phyloP scores from a whole-genome alignment of 805 yeast genomes.

The Ogataea methylovora region DNA sequence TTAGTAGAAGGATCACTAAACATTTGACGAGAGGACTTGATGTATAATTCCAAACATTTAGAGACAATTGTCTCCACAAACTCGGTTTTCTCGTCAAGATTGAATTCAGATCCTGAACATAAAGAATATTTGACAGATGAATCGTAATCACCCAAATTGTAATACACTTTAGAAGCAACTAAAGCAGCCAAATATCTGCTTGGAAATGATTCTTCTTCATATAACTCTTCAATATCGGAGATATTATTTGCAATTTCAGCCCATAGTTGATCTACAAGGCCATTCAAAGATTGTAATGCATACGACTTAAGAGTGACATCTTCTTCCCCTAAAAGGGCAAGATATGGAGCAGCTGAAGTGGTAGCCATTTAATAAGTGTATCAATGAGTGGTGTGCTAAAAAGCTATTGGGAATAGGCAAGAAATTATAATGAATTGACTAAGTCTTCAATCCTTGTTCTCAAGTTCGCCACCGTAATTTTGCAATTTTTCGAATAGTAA shows the following conservation, averaged over 20 bases:
- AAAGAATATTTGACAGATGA: constrained; percentile 85
- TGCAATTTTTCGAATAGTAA: too few relatives aligned
- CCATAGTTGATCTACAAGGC: constrained; percentile 87
- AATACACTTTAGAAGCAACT: constrained; percentile 82
- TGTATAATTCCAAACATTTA: constrained; percentile 83
- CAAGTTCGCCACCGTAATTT: too few relatives aligned
- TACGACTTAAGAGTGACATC: constrained; percentile 72
- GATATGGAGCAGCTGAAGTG: constrained; percentile 84
- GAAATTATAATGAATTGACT: too few relatives aligned
- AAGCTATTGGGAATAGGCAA: too few relatives aligned
- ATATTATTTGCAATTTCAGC: constrained; percentile 92
- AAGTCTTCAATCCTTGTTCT: too few relatives aligned
- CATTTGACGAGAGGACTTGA: constrained; percentile 45
- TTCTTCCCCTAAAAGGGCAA: constrained; percentile 81
- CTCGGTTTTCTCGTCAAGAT: constrained; percentile 70
- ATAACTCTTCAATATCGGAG: constrained; percentile 81
- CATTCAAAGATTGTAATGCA: constrained; percentile 77
- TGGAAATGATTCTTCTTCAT: constrained; percentile 69
- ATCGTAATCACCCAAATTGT: constrained; percentile 90
- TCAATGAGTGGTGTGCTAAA: too few relatives aligned
- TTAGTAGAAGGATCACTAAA: constrained; percentile 24
- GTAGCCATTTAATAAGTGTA: too few relatives aligned
- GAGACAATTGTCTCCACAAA: constrained; percentile 91
- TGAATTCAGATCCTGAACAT: constrained; percentile 73
- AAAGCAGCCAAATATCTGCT: constrained; percentile 83